Base-by-base conservation (phyloP, 176 grass and related monocot species). In the Triticum timopheevii region DNA sequence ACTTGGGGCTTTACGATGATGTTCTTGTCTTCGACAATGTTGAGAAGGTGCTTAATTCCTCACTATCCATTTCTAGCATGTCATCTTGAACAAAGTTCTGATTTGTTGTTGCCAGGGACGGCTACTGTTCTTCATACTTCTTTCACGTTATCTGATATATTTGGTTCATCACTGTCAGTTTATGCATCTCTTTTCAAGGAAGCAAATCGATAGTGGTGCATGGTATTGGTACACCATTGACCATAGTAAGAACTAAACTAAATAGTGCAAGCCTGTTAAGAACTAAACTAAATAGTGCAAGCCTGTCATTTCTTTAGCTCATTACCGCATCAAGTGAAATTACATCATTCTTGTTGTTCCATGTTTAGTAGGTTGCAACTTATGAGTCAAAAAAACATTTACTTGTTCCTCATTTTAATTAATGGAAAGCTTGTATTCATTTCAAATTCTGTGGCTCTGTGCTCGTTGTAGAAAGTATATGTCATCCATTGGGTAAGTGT, bases 21-120 rank as follows among this genome's bases (percentile, higher is more conserved):
- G 92, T 92, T 75, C 80, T 97, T 27, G 94, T 97, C 16, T 97
- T 97, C 15, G 94, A 97, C 65, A 91, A 94, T 92, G 94, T 97
- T 5, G 88, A 97, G 79, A 97, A 97, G 94, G 94, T 97, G 19
- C 63, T 87, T 66, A 82, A 77, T 71, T 80, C 6, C 33, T 68
- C 36, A 66, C 27, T 58, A 30, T 38, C 19, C 34, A 10, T 87
- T n/a, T 72, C 1, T 24, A 65, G 30, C 17, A 11, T 45, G 50
- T 63, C 28, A 30, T 79, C 49, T 4, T 31, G 25, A 31, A 77
- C n/a, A 31, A 79, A 79, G 0, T 65, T 59, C 15, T 65, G 17
- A 40, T 83, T 42, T 27, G 30, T 20, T 10, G 17, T 17, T 47
- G 11, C 68, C n/a, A 81, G 13, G n/a, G 83, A 61, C 35, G 22